phyloP scores from a whole-genome alignment of 768 basidiomycete species.

The Sarcomyxa edulis region DNA sequence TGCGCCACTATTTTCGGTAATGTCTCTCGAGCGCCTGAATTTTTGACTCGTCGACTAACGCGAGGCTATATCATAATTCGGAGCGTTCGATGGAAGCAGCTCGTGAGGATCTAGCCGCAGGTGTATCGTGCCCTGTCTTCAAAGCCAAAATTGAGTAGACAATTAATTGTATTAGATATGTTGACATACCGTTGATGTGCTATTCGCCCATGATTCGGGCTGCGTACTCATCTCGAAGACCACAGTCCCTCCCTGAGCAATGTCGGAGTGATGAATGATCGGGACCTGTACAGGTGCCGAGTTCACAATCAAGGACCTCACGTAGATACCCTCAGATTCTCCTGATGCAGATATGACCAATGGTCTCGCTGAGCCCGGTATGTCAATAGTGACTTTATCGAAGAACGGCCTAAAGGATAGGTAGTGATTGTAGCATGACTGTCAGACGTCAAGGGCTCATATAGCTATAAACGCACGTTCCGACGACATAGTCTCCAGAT shows the following conservation, averaged over 20 bases:
- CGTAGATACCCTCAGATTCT: conserved; percentile 53
- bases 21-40: no score
- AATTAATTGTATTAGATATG: no score
- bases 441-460: no score
- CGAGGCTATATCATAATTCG: no score
- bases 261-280: conserved; percentile 55
- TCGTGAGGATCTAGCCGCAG: no score
- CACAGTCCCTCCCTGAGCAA: conserved; percentile 51
- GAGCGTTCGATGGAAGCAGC: no score
- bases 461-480: conserved; percentile 46
- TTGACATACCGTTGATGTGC: no score
- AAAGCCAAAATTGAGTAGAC: no score
- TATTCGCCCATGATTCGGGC: conserved; percentile 22
- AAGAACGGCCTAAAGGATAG: conserved; percentile 39
- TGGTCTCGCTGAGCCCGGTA: conserved; percentile 35
- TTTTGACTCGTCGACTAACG: no score
- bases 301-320: conserved; percentile 56
- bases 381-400: conserved; percentile 45
- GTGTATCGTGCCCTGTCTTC: no score
- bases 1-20: no score
- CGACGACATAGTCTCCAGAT: conserved; percentile 69
- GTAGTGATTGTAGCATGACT: no score
- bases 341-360: conserved; percentile 53
- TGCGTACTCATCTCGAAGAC: conserved; percentile 60
- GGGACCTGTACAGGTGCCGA: conserved; percentile 37